These are phyloP conservation scores for Pinus albicaulis DNA, from an alignment of 75 land plant species.

Conservation along the genomic window DNA sequence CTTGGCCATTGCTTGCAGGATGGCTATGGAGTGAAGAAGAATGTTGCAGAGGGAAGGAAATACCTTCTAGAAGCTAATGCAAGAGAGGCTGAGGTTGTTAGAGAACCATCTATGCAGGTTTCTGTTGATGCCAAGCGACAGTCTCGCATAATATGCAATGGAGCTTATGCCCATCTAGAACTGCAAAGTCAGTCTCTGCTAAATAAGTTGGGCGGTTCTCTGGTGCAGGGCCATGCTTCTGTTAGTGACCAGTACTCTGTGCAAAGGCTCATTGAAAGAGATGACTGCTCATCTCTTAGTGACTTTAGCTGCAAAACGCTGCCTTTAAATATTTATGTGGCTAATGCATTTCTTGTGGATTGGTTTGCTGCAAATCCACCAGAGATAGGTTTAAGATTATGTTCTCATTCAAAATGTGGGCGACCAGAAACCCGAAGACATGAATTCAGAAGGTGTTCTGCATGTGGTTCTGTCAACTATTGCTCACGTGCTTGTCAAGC, in stretches of 20 bases:
- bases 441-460: too few species aligned
- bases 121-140: constrained; percentile 17
- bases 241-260: background rate
- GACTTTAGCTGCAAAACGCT: too few species aligned
- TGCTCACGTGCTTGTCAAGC: too few species aligned
- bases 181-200: too few species aligned
- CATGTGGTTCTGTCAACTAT: too few species aligned
- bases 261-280: too few species aligned
- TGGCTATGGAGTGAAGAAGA: constrained; percentile 25
- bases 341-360: too few species aligned
- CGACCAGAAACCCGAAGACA: too few species aligned
- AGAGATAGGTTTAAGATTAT: background rate
- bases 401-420: too few species aligned
- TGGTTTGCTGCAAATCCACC: background rate
- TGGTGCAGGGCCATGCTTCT: background rate
- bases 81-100: constrained; percentile 26
- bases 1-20: constrained; percentile 40
- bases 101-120: constrained; percentile 10
- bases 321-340: too few species aligned
- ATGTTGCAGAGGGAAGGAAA: constrained; percentile 18
- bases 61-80: constrained; percentile 34
- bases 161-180: background rate
- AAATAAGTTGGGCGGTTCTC: too few species aligned
- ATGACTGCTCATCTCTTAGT: too few species aligned
- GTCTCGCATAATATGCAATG: background rate